phyloP scores from a whole-genome alignment of 2,329 filamentous ascomycete genomes.

The Diplodia sapinea region DNA sequence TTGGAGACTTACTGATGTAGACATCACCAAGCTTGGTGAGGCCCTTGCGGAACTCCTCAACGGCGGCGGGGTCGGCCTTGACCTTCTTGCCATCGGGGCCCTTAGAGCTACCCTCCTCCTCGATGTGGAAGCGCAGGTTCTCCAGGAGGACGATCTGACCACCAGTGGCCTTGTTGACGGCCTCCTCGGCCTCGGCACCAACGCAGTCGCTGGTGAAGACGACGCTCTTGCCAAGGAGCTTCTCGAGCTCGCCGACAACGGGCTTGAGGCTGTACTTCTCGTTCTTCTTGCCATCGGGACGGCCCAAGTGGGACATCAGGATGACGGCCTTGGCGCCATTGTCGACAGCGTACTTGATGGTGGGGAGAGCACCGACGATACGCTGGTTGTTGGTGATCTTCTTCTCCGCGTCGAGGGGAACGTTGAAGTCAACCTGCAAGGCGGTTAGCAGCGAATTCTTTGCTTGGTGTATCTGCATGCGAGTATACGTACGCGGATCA shows the following conservation, averaged over 20 bases:
- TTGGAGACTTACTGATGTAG: constrained; percentile 79
- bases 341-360: constrained; percentile 92
- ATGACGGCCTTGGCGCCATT: constrained; percentile 90
- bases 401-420: constrained; percentile 90
- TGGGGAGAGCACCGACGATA: constrained; percentile 92
- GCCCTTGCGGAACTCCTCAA: constrained; percentile 92
- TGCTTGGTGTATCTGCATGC: neutral
- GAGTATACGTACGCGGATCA: constrained; percentile 81
- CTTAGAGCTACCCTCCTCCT: constrained; percentile 97
- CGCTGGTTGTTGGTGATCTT: constrained; percentile 98
- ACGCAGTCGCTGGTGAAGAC: constrained; percentile 91
- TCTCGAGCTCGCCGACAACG: constrained; percentile 88
- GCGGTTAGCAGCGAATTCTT: neutral
- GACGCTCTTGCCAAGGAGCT: constrained; percentile 82
- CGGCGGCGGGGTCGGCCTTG: constrained; percentile 94
- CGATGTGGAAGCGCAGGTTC: constrained; percentile 97
- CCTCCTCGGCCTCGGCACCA: constrained; percentile 85
- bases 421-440: constrained; percentile 96
- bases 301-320: constrained; percentile 98
- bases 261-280: constrained; percentile 94
- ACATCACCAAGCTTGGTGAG: constrained; percentile 93
- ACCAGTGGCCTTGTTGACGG: constrained; percentile 79
- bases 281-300: constrained; percentile 88
- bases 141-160: constrained; percentile 90
- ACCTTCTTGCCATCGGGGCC: constrained; percentile 94